phyloP scores from a whole-genome alignment of 2,329 filamentous ascomycete genomes.

The Xylaria sp. region DNA sequence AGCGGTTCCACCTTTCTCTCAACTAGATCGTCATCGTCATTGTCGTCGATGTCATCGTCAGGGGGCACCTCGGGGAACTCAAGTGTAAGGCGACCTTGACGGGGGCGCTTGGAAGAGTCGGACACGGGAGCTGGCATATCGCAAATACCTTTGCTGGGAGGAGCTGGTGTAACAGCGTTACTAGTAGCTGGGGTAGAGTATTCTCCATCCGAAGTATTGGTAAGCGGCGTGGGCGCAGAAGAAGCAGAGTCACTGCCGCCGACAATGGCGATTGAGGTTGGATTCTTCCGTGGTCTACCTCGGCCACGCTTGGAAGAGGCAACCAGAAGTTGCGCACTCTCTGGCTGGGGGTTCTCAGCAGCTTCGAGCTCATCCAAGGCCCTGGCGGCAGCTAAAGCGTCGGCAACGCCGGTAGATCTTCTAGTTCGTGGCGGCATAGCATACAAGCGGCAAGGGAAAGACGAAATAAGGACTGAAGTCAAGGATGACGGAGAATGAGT shows the following conservation, averaged over 20 bases:
- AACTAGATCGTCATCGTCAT: constrained; percentile 38
- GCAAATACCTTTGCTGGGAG: constrained; percentile 27
- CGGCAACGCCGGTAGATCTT: constrained; percentile 24
- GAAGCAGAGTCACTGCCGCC: constrained; percentile 48
- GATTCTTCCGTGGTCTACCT: constrained; percentile 47
- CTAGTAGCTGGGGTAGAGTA: constrained; percentile 58
- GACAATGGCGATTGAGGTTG: constrained; percentile 35
- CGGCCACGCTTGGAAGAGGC: constrained; percentile 41
- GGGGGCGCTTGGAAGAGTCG: constrained; percentile 33
- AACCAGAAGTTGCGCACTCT: not conserved
- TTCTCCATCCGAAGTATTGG: constrained; percentile 50
- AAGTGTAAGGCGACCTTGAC: constrained; percentile 44
- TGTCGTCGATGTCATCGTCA: constrained; percentile 22
- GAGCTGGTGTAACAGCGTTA: constrained; percentile 53
- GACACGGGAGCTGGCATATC: not conserved
- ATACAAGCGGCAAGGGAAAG: not conserved
- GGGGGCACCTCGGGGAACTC: constrained; percentile 49
- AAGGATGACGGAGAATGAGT: not conserved
- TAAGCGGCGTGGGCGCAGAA: constrained; percentile 49
- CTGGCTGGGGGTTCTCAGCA: constrained; percentile 3
- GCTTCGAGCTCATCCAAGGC: constrained; percentile 23
- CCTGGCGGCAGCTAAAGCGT: constrained; percentile 8
- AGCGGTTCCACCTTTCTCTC: constrained; percentile 51
- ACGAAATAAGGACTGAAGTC: not conserved
- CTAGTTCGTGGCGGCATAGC: constrained; percentile 44